Percentiles rank a stretch among this genome's conserved stretches.
phyloP scores from a whole-genome alignment of 768 basidiomycete genomes.

The Auricularia sp. region DNA sequence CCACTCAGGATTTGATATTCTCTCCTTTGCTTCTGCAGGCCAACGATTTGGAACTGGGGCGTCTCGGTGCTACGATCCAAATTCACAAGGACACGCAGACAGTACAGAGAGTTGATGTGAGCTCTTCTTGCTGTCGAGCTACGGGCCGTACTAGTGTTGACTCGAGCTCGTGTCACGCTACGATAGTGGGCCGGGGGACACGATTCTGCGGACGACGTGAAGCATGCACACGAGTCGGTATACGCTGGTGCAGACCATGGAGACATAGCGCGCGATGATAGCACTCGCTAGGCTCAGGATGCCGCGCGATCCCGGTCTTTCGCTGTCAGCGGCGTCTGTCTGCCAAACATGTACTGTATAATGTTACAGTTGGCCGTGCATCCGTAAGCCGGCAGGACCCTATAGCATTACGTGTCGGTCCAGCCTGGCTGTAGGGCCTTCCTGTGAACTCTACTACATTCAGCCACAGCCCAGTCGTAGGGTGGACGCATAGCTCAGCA shows the following conservation, averaged over 20 bases:
- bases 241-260: background rate
- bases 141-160: background rate
- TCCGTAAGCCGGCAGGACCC: too few species aligned
- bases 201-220: background rate
- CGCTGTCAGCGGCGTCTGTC: too few species aligned
- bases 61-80: background rate
- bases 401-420: too few species aligned
- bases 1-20: background rate
- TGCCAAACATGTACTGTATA: too few species aligned
- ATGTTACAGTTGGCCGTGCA: too few species aligned
- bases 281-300: too few species aligned
- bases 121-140: background rate
- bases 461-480: too few species aligned
- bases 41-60: background rate
- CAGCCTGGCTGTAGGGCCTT: too few species aligned
- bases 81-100: background rate
- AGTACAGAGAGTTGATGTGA: background rate
- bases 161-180: background rate
- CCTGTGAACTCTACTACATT: too few species aligned
- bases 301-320: too few species aligned
- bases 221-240: background rate
- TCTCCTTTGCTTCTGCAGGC: background rate
- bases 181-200: background rate
- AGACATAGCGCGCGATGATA: too few species aligned
- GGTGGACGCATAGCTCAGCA: too few species aligned